These are phyloP conservation scores for Vachellia pachyceras DNA, from an alignment of 306 rosid species.

Conservation along the genomic window DNA sequence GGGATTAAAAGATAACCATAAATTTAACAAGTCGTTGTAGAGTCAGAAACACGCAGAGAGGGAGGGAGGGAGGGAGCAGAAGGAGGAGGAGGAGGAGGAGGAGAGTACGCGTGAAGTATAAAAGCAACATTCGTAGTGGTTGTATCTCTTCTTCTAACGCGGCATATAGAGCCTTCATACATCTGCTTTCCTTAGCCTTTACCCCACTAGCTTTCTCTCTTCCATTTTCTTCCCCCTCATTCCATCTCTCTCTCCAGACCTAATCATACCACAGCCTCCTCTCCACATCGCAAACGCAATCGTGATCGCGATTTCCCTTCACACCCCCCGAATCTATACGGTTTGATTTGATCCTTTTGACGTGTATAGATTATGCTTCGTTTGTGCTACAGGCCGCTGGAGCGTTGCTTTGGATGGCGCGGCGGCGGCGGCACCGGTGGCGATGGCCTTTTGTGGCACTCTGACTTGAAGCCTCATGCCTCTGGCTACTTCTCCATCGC, in stretches of 20 bases:
- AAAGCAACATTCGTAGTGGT: constrained; percentile 7
- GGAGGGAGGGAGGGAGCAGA: too few relatives aligned
- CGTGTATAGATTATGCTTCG: constrained; percentile 46
- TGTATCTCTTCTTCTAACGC: constrained; percentile 29
- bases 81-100: background rate
- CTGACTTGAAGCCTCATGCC: constrained; percentile 70
- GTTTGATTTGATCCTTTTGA: background rate
- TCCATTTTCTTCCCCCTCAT: background rate
- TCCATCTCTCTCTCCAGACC: background rate
- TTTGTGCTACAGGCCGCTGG: constrained; percentile 52
- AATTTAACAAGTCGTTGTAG: background rate
- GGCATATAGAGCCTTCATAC: background rate
- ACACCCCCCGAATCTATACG: too few relatives aligned
- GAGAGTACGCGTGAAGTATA: constrained; percentile 31
- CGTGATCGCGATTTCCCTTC: background rate
- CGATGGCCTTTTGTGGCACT: constrained; percentile 67
- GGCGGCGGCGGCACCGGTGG: constrained; percentile 41
- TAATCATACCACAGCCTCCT: background rate
- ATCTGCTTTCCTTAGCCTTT: constrained; percentile 22
- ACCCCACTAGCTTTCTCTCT: background rate
- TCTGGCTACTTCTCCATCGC: constrained; percentile 79
- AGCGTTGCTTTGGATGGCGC: constrained; percentile 55
- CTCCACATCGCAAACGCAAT: background rate
- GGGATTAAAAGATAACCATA: background rate
- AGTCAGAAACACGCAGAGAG: background rate